Evolutionary conservation across 768 basidiomycete genomes (phyloP).

Genomic region (Hortiboletus flavorubellus): DNA sequence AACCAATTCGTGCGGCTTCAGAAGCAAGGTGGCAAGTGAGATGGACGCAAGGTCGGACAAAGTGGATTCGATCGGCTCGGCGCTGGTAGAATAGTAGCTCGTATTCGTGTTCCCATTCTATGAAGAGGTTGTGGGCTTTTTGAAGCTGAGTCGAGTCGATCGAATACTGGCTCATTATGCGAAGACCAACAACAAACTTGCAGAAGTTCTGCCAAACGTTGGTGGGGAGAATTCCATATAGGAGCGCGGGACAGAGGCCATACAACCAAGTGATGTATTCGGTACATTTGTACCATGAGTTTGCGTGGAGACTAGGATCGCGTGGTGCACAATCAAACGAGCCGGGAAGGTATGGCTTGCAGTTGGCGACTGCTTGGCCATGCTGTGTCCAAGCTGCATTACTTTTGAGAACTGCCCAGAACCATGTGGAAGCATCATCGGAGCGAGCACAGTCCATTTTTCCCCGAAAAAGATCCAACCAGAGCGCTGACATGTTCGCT

Average conservation of each 20-base stretch:
- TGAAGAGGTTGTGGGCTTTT: neutral
- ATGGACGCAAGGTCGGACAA: neutral
- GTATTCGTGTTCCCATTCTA: neutral
- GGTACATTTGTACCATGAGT: neutral
- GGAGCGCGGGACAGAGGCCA: neutral
- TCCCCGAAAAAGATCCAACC: too few species aligned
- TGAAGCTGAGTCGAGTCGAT: neutral
- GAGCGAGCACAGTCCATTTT: too few species aligned
- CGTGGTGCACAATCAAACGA: neutral
- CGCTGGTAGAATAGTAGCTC: neutral
- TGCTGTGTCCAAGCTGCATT: neutral
- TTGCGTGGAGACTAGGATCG: neutral
- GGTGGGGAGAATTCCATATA: neutral
- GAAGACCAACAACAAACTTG: neutral
- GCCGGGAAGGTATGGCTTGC: neutral
- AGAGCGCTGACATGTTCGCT: neutral
- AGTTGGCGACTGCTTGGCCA: neutral
- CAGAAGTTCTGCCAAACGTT: neutral
- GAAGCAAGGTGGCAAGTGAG: neutral
- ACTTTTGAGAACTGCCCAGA: too few species aligned
- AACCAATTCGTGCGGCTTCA: neutral
- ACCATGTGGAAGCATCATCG: too few species aligned
- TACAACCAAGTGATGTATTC: neutral
- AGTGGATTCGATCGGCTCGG: neutral
- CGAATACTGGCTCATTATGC: neutral